Evolutionary conservation across 306 rosid species (phyloP).

Genomic region (Pyrus bretschneideri): DNA sequence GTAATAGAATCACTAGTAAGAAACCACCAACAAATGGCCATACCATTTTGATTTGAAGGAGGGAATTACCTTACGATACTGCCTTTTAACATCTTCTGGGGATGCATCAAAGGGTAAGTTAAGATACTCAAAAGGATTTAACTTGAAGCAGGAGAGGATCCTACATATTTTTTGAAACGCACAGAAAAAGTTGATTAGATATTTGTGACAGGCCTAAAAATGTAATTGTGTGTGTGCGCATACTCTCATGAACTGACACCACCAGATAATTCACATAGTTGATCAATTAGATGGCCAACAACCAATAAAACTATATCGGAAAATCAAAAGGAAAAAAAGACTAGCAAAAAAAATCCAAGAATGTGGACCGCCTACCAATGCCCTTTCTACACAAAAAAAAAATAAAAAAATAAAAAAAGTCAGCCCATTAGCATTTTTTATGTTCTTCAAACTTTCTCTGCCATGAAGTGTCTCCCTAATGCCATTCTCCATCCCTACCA

Average conservation of each 20-base stretch:
- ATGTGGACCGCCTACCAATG: not conserved
- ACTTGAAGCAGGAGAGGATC: slow-evolving; percentile 89
- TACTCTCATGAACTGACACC: not conserved
- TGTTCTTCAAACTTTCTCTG: not conserved
- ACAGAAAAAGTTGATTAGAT: slow-evolving; percentile 15
- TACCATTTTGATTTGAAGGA: slow-evolving; percentile 2
- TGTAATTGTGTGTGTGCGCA: no score
- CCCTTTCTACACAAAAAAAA: not conserved
- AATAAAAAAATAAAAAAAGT: not conserved
- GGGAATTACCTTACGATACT: slow-evolving; percentile 80
- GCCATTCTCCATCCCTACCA: not conserved
- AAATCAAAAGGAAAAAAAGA: not conserved
- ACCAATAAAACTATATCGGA: not conserved
- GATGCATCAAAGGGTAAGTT: slow-evolving; percentile 74
- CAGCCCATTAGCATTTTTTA: not conserved
- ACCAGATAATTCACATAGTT: not conserved
- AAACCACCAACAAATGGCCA: not conserved
- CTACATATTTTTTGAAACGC: slow-evolving; percentile 23
- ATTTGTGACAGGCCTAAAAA: not conserved
- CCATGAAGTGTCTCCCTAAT: not conserved
- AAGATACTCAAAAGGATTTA: slow-evolving; percentile 77
- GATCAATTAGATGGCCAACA: not conserved
- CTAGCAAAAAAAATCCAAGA: not conserved
- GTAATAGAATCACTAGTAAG: not conserved
- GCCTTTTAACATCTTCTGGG: slow-evolving; percentile 71